These are phyloP conservation scores for Tricholoma bakamatsutake DNA, from an alignment of 768 basidiomycete species.

Conservation along the genomic window DNA sequence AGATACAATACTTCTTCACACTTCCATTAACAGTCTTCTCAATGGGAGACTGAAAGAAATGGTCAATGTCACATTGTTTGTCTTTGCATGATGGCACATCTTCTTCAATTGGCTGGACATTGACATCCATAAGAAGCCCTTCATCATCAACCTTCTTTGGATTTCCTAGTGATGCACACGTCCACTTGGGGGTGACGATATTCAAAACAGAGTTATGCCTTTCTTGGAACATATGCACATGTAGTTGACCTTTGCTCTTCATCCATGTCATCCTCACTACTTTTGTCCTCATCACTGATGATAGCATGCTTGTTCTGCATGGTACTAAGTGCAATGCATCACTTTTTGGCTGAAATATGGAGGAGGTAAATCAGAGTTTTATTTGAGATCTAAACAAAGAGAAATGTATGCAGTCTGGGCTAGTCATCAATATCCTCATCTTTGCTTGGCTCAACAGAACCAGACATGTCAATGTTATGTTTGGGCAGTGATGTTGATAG, in stretches of 20 bases:
- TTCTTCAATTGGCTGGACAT: too few species aligned
- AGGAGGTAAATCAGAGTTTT: not conserved
- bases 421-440: not conserved
- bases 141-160: too few species aligned
- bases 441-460: too few species aligned
- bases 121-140: too few species aligned
- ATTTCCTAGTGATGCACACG: too few species aligned
- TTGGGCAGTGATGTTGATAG: not conserved
- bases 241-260: too few species aligned
- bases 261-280: too few species aligned
- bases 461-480: not conserved
- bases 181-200: too few species aligned
- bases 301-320: not conserved
- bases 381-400: not conserved
- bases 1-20: not conserved
- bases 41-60: not conserved
- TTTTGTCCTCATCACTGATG: too few species aligned
- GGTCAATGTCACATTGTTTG: not conserved
- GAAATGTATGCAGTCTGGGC: not conserved
- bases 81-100: not conserved
- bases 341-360: not conserved
- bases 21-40: not conserved
- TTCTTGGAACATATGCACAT: too few species aligned
- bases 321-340: not conserved
- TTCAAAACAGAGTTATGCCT: too few species aligned